Evolutionary conservation across 2,329 filamentous ascomycete genomes (phyloP).

Genomic region (Ophiognomonia clavigignenti-juglandacearum): DNA sequence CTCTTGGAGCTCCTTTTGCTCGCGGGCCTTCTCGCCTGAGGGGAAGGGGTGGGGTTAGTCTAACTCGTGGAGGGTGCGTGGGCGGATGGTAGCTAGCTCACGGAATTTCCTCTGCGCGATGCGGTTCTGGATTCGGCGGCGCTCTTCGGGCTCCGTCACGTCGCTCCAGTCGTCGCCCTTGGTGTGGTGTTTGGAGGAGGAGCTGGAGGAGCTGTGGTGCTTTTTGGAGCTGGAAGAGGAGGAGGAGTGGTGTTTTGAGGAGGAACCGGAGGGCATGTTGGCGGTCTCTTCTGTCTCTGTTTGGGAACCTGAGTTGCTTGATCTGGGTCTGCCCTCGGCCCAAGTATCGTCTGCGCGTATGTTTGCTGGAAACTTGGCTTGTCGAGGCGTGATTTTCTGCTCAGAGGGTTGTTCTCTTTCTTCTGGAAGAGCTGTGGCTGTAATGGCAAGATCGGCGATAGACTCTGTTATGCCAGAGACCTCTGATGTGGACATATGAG

Average conservation of each 20-base stretch:
- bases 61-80: background rate
- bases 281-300: conserved; percentile 19
- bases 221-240: conserved; percentile 32
- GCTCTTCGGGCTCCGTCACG: conserved; percentile 64
- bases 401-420: background rate
- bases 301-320: conserved; percentile 25
- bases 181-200: conserved; percentile 29
- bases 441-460: conserved; percentile 6
- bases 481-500: conserved; percentile 13
- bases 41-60: background rate
- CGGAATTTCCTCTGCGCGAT: conserved; percentile 73
- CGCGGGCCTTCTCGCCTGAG: conserved; percentile 64
- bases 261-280: conserved; percentile 28
- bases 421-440: background rate
- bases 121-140: conserved; percentile 70
- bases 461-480: conserved; percentile 7
- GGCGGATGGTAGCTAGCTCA: conserved; percentile 30
- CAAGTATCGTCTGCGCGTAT: background rate
- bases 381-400: conserved; percentile 8
- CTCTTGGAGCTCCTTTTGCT: conserved; percentile 61
- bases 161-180: conserved; percentile 64
- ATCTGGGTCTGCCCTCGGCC: background rate
- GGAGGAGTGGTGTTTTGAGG: conserved; percentile 23
- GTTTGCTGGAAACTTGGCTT: background rate
- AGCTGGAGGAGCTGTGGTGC: conserved; percentile 26